Percentiles rank a stretch among this genome's conserved stretches.
Conservation (phyloP, 345 rosid species). For the Mallotus nudiflorus region DNA sequence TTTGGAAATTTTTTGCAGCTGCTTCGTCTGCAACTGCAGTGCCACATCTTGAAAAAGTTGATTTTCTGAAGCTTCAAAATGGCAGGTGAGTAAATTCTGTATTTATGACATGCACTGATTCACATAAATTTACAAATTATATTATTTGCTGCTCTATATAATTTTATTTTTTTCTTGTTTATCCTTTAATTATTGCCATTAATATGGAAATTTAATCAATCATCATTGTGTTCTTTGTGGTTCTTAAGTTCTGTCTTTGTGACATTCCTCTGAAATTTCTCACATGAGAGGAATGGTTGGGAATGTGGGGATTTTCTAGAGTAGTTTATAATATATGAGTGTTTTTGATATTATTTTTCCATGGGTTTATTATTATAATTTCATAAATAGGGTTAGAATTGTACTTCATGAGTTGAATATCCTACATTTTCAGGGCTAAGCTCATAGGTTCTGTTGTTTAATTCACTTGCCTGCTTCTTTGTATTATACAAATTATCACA, state of each 20-base stretch:
- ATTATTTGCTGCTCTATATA: background rate
- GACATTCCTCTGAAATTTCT: background rate
- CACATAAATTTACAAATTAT: background rate
- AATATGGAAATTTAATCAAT: background rate
- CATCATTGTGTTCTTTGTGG: background rate
- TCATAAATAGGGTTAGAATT: no score
- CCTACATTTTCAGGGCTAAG: background rate
- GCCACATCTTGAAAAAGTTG: slow-evolving; percentile 58
- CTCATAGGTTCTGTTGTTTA: background rate
- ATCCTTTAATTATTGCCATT: background rate
- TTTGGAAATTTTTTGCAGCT: slow-evolving; percentile 51
- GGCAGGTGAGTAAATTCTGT: slow-evolving; percentile 62
- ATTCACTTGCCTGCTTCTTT: background rate
- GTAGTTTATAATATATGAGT: background rate
- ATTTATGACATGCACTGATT: background rate
- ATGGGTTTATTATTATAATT: no score
- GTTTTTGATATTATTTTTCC: no score
- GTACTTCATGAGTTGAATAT: background rate
- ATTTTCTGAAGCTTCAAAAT: slow-evolving; percentile 91
- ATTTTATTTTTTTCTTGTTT: background rate
- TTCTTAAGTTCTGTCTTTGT: background rate
- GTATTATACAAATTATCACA: background rate
- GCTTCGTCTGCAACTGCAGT: slow-evolving; percentile 53
- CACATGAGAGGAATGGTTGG: background rate
- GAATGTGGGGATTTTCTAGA: background rate